A percentile compares a stretch with the other conserved stretches of the same genome.
These are phyloP conservation scores for Plenodomus biglobosus DNA, from an alignment of 2,329 filamentous ascomycete species.

Conservation along the genomic window DNA sequence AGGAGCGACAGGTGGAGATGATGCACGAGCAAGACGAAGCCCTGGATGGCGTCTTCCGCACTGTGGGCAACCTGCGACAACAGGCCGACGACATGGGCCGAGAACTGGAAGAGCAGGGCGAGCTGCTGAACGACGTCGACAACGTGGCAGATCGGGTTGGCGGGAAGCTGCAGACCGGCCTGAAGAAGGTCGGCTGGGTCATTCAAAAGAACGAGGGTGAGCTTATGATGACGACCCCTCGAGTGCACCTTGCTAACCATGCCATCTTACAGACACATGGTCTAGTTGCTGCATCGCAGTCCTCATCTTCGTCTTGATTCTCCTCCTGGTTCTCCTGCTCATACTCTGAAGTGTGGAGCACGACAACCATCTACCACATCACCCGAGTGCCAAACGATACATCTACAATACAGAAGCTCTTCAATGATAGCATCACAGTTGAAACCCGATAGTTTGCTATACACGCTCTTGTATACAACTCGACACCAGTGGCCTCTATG, in stretches of 20 bases:
- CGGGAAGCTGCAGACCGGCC: conserved; percentile 78
- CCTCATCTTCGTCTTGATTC: conserved; percentile 83
- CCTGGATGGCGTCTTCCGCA: conserved; percentile 88
- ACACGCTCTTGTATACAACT: no score
- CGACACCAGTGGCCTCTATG: no score
- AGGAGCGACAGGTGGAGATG: conserved; percentile 85
- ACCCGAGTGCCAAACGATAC: neutral
- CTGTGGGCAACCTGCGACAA: conserved; percentile 83
- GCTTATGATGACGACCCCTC: neutral
- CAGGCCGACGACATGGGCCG: conserved; percentile 96
- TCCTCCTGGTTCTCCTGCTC: conserved; percentile 78
- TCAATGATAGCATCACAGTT: neutral
- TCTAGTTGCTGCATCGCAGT: conserved; percentile 91
- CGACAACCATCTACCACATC: neutral
- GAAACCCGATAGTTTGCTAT: no score
- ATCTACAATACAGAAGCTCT: neutral
- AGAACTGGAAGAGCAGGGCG: conserved; percentile 91
- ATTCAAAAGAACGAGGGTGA: conserved; percentile 87
- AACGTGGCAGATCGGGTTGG: conserved; percentile 82
- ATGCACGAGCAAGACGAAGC: conserved; percentile 95
- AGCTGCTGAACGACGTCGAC: conserved; percentile 86
- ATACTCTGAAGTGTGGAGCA: conserved; percentile 53
- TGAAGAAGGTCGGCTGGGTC: conserved; percentile 83
- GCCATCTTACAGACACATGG: conserved; percentile 56
- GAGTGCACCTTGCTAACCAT: conserved; percentile 1